Percentiles rank a stretch among this genome's conserved stretches.
Conservation (phyloP, 2,329 filamentous ascomycete genomes). For the Knufia petricola region DNA sequence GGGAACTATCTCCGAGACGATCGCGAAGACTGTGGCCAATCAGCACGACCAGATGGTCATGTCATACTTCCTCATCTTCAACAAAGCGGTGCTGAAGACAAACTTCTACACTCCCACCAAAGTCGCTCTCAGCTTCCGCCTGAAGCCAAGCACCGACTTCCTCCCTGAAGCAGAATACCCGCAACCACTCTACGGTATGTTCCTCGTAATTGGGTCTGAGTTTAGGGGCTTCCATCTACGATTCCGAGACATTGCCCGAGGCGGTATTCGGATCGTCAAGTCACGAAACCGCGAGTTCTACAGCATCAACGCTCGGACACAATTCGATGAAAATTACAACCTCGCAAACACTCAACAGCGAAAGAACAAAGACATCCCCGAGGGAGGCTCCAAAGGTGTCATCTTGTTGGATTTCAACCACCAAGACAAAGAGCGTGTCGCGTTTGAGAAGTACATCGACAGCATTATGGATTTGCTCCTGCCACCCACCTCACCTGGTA, state of each 20-base stretch:
- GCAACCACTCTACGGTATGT: slow-evolving; percentile 92
- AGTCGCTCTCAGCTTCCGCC: slow-evolving; percentile 90
- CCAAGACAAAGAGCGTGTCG: slow-evolving; percentile 83
- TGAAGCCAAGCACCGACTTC: slow-evolving; percentile 67
- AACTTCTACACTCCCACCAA: slow-evolving; percentile 98
- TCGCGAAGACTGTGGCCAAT: slow-evolving; percentile 70
- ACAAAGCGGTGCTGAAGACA: slow-evolving; percentile 85
- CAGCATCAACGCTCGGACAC: slow-evolving; percentile 85
- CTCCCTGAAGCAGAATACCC: slow-evolving; percentile 87
- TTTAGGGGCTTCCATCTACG: slow-evolving; percentile 95
- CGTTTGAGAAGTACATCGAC: slow-evolving; percentile 99
- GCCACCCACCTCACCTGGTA: slow-evolving; percentile 80
- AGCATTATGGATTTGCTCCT: slow-evolving; percentile 92
- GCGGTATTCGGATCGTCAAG: slow-evolving; percentile 97
- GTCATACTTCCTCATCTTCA: slow-evolving; percentile 93
- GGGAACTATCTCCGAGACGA: slow-evolving; percentile 61
- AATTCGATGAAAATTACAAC: slow-evolving; percentile 99
- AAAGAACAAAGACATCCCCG: slow-evolving; percentile 99
- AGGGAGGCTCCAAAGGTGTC: slow-evolving; percentile 96
- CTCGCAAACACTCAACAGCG: slow-evolving; percentile 96
- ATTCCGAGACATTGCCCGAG: slow-evolving; percentile 92
- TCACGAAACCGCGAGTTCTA: slow-evolving; percentile 94
- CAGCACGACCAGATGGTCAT: slow-evolving; percentile 98
- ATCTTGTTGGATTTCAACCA: slow-evolving; percentile 88
- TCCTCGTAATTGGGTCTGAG: slow-evolving; percentile 93